Evolutionary conservation across 768 basidiomycete genomes (phyloP).

Genomic region (Mycena crocata): DNA sequence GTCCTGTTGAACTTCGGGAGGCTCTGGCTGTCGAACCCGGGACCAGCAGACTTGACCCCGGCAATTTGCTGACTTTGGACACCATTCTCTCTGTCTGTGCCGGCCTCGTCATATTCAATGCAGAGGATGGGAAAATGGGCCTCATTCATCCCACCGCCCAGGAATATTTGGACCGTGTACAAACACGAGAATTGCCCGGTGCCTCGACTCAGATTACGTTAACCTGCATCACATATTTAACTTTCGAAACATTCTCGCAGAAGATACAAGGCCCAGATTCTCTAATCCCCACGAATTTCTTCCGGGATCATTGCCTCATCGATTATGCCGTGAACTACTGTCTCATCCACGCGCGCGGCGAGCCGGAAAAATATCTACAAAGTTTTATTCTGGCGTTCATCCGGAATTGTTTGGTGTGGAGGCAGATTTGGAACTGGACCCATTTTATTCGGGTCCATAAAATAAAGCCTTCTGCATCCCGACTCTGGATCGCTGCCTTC

Average conservation of each 20-base stretch:
- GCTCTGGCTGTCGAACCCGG: slow-evolving; percentile 4
- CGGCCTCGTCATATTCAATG: background rate
- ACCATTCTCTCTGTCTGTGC: background rate
- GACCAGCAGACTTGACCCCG: background rate
- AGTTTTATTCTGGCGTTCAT: background rate
- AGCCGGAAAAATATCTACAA: background rate
- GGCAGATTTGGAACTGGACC: slow-evolving; percentile 5
- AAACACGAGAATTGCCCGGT: background rate
- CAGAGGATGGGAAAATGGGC: background rate
- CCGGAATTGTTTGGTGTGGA: background rate
- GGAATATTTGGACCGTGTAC: background rate
- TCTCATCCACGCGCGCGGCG: background rate
- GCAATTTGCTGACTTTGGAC: background rate
- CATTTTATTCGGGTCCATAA: no score
- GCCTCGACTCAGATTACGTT: background rate
- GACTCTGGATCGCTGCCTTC: background rate
- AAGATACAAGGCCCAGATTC: background rate
- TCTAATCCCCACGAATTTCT: background rate
- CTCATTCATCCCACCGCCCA: slow-evolving; percentile 3
- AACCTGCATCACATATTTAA: background rate
- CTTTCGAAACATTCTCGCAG: background rate
- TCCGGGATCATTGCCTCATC: background rate
- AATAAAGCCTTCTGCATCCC: background rate
- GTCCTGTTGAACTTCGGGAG: background rate
- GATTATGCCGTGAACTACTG: slow-evolving; percentile 16